Percentiles rank a stretch among this genome's conserved stretches.
Conservation (phyloP, 495 filamentous ascomycete species). For the Tuber brumale region DNA sequence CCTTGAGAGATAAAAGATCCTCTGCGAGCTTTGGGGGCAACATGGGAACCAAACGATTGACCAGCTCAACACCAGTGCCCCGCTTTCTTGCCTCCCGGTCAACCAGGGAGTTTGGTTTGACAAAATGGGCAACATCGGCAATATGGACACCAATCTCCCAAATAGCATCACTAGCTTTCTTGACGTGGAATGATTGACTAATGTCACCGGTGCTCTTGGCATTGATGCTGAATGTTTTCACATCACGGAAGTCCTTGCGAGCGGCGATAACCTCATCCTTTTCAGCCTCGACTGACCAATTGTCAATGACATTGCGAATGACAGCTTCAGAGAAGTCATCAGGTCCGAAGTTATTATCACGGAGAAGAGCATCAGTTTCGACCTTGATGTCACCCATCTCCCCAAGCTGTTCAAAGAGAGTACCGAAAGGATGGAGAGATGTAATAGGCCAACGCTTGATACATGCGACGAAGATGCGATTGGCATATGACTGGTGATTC, state of each 20-base stretch:
- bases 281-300: conserved; percentile 81
- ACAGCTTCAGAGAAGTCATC: conserved; percentile 98
- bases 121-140: conserved; percentile 91
- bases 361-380: conserved; percentile 91
- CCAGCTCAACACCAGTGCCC: conserved; percentile 87
- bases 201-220: conserved; percentile 75
- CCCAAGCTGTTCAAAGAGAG: conserved; percentile 91
- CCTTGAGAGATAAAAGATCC: conserved; percentile 80
- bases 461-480: conserved; percentile 95
- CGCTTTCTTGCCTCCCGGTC: conserved; percentile 98
- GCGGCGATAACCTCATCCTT: conserved; percentile 64
- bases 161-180: conserved; percentile 68
- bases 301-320: conserved; percentile 80
- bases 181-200: conserved; percentile 87
- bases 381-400: conserved; percentile 96
- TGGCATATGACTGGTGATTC: conserved; percentile 94
- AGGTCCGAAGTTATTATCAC: conserved; percentile 96
- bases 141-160: conserved; percentile 95
- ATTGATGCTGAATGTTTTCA: conserved; percentile 88
- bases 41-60: conserved; percentile 86
- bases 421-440: conserved; percentile 97
- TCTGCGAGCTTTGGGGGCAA: conserved; percentile 75
- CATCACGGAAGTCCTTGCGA: conserved; percentile 83
- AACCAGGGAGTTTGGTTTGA: conserved; percentile 91
- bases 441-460: conserved; percentile 99